A percentile compares a stretch with the other conserved stretches of the same genome.
Evolutionary conservation across 208 protist species (phyloP).

Genomic region (Angomonas ambiguus): DNA sequence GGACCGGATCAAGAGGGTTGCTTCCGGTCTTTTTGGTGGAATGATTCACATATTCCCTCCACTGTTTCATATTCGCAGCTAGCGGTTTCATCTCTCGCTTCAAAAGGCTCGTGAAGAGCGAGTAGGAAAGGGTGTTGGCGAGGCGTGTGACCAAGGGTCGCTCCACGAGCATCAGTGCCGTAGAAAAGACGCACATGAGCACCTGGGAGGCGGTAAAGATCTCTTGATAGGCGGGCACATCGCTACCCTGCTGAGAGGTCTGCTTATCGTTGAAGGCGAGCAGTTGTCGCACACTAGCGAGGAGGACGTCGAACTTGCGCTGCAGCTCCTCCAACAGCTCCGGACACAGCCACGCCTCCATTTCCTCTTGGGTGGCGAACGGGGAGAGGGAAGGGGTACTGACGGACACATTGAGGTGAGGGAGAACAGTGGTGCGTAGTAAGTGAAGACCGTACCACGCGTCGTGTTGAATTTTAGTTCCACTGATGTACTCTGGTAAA

Average conservation of each 20-base stretch:
- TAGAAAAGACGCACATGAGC: conserved; percentile 87
- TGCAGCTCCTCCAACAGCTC: conserved; percentile 67
- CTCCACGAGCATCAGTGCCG: conserved; percentile 74
- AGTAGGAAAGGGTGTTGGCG: conserved; percentile 38
- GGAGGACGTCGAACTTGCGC: conserved; percentile 95
- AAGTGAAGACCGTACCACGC: conserved; percentile 90
- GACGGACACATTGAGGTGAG: conserved; percentile 73
- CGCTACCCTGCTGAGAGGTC: conserved; percentile 92
- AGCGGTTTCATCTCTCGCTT: conserved; percentile 21
- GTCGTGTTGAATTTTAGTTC: conserved; percentile 75
- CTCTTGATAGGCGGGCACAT: conserved; percentile 95
- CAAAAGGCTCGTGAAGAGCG: conserved; percentile 53
- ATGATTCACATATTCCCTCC: conserved; percentile 41
- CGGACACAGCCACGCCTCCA: conserved; percentile 46
- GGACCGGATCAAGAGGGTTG: conserved; percentile 33
- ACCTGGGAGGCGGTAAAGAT: conserved; percentile 95
- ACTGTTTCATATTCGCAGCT: conserved; percentile 56
- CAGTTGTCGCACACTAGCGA: conserved; percentile 95
- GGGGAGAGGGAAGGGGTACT: conserved; percentile 65
- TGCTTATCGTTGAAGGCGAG: conserved; percentile 90
- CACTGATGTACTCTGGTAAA: conserved; percentile 66
- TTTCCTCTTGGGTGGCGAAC: conserved; percentile 37
- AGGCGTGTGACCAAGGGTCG: conserved; percentile 44
- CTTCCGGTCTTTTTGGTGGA: conserved; percentile 6
- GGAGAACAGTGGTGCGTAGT: conserved; percentile 82